phyloP scores from a whole-genome alignment of 495 filamentous ascomycete species.

The Daldinia childiae region DNA sequence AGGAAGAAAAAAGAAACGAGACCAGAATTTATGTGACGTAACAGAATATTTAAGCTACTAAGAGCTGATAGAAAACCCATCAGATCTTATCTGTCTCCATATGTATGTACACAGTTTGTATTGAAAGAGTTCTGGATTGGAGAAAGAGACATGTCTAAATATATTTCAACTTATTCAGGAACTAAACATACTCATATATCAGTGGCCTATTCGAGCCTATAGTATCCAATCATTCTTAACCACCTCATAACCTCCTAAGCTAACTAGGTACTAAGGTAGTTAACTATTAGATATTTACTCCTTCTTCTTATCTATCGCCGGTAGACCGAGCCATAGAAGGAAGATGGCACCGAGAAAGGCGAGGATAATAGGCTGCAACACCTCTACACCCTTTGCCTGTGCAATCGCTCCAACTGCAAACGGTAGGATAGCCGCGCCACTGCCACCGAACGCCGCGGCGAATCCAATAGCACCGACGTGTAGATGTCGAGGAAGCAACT shows the following conservation, averaged over 20 bases:
- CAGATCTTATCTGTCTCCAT: background rate
- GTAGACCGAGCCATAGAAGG: constrained; percentile 60
- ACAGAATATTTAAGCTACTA: background rate
- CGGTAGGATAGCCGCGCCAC: constrained; percentile 81
- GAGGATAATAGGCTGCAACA: constrained; percentile 80
- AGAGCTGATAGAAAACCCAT: constrained; percentile 16
- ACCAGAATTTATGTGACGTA: background rate
- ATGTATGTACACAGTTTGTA: background rate
- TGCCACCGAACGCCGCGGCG: constrained; percentile 80
- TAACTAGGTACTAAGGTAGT: background rate
- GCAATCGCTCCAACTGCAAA: constrained; percentile 88
- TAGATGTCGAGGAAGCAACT: constrained; percentile 77
- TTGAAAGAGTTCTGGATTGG: background rate
- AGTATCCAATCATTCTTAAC: background rate
- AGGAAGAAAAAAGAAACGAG: too few species aligned
- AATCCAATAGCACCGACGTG: constrained; percentile 88
- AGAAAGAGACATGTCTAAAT: background rate
- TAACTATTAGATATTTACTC: constrained; percentile 19
- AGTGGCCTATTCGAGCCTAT: background rate
- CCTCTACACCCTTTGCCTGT: constrained; percentile 78
- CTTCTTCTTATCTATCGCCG: constrained; percentile 41
- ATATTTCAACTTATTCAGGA: background rate
- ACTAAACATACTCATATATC: background rate
- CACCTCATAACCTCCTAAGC: too few species aligned
- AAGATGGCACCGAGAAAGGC: constrained; percentile 69